Conservation (phyloP, 2,329 filamentous ascomycete species). For the Oidium heveae region DNA sequence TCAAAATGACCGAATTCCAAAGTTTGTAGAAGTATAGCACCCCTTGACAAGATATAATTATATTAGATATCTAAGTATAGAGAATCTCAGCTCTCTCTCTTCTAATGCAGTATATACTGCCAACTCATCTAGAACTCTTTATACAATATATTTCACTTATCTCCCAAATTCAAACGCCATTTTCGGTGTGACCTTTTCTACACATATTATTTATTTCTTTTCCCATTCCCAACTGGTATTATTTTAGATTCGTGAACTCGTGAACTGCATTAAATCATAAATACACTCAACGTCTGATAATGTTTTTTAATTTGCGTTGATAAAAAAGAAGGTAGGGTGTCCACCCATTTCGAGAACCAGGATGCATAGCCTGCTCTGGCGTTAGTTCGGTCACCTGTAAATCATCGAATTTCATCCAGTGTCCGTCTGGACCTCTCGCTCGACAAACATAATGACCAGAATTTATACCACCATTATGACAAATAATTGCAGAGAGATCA, state of each 20-base stretch:
- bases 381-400: constrained; percentile 3
- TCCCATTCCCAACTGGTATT: too few species aligned
- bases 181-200: too few species aligned
- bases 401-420: constrained; percentile 10
- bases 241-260: not conserved
- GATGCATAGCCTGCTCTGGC: constrained; percentile 1
- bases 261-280: not conserved
- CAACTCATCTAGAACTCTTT: too few species aligned
- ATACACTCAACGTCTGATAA: not conserved
- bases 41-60: too few species aligned
- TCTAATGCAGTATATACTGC: too few species aligned
- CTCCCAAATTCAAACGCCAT: too few species aligned
- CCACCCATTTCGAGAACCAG: not conserved
- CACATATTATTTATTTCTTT: too few species aligned
- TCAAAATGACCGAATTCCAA: too few species aligned
- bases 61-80: too few species aligned
- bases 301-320: not conserved
- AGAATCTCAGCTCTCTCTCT: too few species aligned
- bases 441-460: constrained; percentile 9
- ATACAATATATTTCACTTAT: too few species aligned
- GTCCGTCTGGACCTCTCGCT: constrained; percentile 6
- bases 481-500: constrained; percentile 11
- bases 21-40: too few species aligned
- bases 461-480: constrained; percentile 8
- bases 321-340: constrained; percentile 1